Base-by-base conservation (phyloP, 768 basidiomycete species). In the Omphalotus guepiniiformis region DNA sequence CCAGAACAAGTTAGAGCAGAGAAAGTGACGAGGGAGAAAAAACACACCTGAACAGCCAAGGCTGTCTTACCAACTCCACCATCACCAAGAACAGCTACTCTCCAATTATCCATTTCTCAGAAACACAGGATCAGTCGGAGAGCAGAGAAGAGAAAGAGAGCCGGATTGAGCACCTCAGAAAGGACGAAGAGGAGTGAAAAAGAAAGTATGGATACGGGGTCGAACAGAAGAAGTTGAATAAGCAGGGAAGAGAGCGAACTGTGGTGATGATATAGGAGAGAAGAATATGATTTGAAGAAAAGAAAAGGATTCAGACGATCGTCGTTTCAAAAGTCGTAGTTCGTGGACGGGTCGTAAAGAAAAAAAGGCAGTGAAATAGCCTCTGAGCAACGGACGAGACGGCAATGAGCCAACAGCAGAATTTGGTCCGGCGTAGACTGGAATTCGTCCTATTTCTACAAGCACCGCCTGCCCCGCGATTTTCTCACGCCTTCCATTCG, bases 31-130 rank as follows among this genome's bases (percentile, higher is more conserved):
- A 18, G 26, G 27, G 29, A 8, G 45, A 53, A 50, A 21, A 29
- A 39, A 71, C 85, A 51, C 58, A 90, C 93, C 77, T 96, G 93
- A 38, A 96, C 93, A 55, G 93, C 93, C 60, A 97, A 69, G 30
- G 93, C 93, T 50, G 93, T 96, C 76, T 97, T 97, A 49, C 93
- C 93, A 39, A 97, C 93, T 71, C 93, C 93, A 69, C 93, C 93
- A 71, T 97, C 93, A 55, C 93, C 93, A 50, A 96, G 79, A 56
- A 96, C 91, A 53, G 93, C 92, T 58, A 96, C 87, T 75, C 92
- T 86, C 90, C 90, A 93, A 66, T 84, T 86, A 74, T 93, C 90
- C 90, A 93, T 92, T 67, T 75, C 71, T 75, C 53, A 40, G 53
- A 34, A 39, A 32, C 6, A 18, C n/a, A n/a, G n/a, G n/a, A n/a